Base-by-base conservation (phyloP, 495 filamentous ascomycete species). In the Jackrogersella minutella region DNA sequence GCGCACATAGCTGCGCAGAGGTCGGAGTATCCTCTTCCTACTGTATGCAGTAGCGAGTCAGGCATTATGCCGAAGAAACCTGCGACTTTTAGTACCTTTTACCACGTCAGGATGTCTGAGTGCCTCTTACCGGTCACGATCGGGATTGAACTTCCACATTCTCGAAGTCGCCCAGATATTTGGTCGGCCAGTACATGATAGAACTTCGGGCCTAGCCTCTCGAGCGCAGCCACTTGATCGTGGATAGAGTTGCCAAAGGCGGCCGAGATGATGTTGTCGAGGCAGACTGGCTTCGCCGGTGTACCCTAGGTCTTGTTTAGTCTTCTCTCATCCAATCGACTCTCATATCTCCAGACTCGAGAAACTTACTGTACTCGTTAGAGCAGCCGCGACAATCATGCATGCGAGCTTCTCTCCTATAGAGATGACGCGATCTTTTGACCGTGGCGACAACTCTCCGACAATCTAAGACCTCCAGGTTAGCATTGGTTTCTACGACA, bases 11-110 rank as follows among this genome's bases (percentile, higher is more conserved):
- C 82, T 5, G 82, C 81, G 55, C 82, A 84, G 33, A 85, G 78
- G 53, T 85, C 82, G 6, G 82, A 84, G 53, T 85, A 85, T 7
- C 82, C 81, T 13, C 81, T 77, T 14, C 81, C 81, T 14, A 84
- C 77, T 44, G 77, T 73, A 26, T 74, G 67, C 34, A 84, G 75
- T 6, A 84, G 72, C 11, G 81, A 81, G 31, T 77, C 80, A 3
- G 81, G 81, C 43, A 84, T 78, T 59, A 71, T 77, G 44, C 81
- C 81, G 66, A 84, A 84, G 72, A 78, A 84, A 16, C 81, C 80
- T 58, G 72, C 71, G 5, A 73, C 75, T 55, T 75, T 77, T n/a
- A 78, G 73, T 1, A 78, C 70, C 10, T 24, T 31, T 66, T 65
- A 62, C 5, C 30, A 1, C 31, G 14, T 13, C 40, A 21, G 16